Percentiles rank a stretch among this genome's conserved stretches.
Evolutionary conservation across 179 eudicot species (phyloP).

Genomic region (Monotropa hypopitys): DNA sequence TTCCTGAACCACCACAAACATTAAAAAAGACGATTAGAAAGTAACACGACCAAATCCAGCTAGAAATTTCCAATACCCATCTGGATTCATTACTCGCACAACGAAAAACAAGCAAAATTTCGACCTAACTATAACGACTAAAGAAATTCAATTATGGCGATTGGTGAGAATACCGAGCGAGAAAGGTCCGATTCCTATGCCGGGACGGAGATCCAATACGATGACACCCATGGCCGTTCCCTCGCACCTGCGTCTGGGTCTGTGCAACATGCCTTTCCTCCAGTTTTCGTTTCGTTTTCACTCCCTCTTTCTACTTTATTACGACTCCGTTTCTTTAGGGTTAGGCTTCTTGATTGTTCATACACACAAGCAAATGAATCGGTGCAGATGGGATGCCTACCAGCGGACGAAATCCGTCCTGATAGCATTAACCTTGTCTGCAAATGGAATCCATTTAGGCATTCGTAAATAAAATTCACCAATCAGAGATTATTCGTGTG

Average conservation of each 20-base stretch:
- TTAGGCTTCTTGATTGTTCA: not conserved
- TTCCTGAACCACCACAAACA: constrained; percentile 36
- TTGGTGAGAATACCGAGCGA: constrained; percentile 38
- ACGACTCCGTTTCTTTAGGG: not conserved
- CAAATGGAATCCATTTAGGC: no score
- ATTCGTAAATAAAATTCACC: no score
- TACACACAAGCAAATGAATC: not conserved
- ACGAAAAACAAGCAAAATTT: no score
- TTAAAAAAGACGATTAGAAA: not conserved
- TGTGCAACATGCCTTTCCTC: constrained; percentile 27
- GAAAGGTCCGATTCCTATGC: constrained; percentile 77
- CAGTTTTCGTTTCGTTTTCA: no score
- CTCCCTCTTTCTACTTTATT: not conserved
- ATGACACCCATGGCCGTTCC: constrained; percentile 90
- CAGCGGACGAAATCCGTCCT: not conserved
- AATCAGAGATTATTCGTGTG: no score
- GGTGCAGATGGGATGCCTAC: constrained; percentile 1
- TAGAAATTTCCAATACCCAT: not conserved
- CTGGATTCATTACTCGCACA: not conserved
- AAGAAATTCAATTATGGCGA: not conserved
- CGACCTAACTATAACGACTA: not conserved
- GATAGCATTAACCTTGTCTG: no score
- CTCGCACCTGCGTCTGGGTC: constrained; percentile 69
- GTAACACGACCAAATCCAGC: not conserved
- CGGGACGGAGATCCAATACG: constrained; percentile 87